Evolutionary conservation across 352 stramenopile species (phyloP), one percentile per base, ranked within the genome.

Genomic region (Stephanocyclus meneghinianus): DNA sequence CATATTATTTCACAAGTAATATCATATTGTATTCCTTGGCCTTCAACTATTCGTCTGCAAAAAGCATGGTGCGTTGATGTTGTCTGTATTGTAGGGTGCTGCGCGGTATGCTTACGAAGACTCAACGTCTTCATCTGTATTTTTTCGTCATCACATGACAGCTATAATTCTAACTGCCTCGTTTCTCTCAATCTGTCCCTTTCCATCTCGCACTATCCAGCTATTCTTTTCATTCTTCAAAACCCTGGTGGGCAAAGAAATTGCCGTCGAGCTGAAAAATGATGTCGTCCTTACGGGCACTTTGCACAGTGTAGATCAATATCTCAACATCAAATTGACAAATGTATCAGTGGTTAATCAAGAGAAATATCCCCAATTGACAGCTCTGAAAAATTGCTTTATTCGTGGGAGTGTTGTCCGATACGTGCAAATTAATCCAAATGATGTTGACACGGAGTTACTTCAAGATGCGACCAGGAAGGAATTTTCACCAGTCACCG

Each of bases 201-300:
- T 61, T 9, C 21, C 4, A 57, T 18, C 37, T 13, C 35, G 30
- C 62, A 5, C 15, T 48, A 37, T 48, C 18, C 70, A 98, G 96
- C 85, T 98, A 78, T 98, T 98, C 81, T 97, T 98, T 80, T 98
- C 96, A 57, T 98, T 99, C 87, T 99, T 99, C 94, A 99, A 99
- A 91, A 99, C 96, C 59, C 90, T 99, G 32, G 92, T 98, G 30
- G 96, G 96, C 71, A 98, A 99, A 84, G 95, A 98, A 71, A 94
- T 99, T 42, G 96, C 95, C 5, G 96, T 99, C 21, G 97, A 99
- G 88, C 91, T 99, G 42, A 99, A 99, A 91, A 99, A 99, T 84
- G 96, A 98, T 81, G 95, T 99, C 9, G 94, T 96, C 60, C 91
- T 99, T 29, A 98, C 96, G 45, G 96, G 96, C 40, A 97, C 92